These are phyloP conservation scores for Boletellus emodensis DNA, from an alignment of 768 basidiomycete genomes.

Conservation along the genomic window DNA sequence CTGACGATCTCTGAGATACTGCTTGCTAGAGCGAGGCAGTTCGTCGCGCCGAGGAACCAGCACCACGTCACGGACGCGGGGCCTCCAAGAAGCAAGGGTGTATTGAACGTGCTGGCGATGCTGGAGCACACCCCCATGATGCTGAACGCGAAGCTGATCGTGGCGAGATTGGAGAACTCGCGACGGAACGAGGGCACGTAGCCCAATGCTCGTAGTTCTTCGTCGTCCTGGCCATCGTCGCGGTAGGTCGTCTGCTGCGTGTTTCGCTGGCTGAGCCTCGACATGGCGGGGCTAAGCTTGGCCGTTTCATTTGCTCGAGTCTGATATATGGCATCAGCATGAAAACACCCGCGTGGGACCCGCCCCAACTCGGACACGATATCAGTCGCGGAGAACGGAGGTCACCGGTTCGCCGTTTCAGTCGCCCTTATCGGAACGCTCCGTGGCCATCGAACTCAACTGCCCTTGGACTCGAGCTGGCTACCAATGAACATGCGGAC, in stretches of 20 bases:
- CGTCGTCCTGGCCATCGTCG: constrained; percentile 14
- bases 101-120: constrained; percentile 37
- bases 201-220: constrained; percentile 26
- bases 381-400: no score
- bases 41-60: constrained; percentile 29
- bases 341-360: no score
- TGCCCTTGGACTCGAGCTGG: no score
- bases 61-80: constrained; percentile 37
- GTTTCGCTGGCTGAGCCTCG: not conserved
- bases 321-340: not conserved
- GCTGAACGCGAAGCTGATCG: constrained; percentile 32
- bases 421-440: no score
- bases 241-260: not conserved
- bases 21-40: constrained; percentile 28
- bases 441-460: no score
- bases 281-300: not conserved
- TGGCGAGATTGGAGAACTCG: constrained; percentile 41
- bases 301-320: not conserved
- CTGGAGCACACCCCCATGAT: constrained; percentile 37
- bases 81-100: constrained; percentile 35
- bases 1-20: constrained; percentile 32
- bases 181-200: constrained; percentile 36
- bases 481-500: no score
- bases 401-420: no score
- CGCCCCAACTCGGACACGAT: no score